phyloP scores from a whole-genome alignment of 1,139 yeast genomes.

The Nadsonia starkeyi-henricii region DNA sequence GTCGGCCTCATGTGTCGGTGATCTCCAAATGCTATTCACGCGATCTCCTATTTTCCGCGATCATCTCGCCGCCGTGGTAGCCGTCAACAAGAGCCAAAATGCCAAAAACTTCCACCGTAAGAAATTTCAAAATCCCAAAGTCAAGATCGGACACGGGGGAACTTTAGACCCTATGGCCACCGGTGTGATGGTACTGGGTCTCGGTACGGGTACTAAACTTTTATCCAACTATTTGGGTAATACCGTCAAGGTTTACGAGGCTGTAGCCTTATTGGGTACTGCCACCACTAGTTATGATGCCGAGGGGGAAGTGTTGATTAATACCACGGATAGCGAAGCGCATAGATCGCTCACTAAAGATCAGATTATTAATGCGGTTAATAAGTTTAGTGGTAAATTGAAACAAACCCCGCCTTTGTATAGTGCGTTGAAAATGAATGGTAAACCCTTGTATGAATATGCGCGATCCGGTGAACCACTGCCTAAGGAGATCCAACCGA shows the following conservation, averaged over 20 bases:
- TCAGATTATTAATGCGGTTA: constrained; percentile 35
- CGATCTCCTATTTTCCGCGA: constrained; percentile 43
- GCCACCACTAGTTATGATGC: constrained; percentile 90
- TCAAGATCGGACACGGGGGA: constrained; percentile 97
- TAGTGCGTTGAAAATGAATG: constrained; percentile 89
- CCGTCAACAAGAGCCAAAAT: constrained; percentile 20
- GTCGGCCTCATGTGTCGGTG: constrained; percentile 57
- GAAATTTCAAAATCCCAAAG: constrained; percentile 33
- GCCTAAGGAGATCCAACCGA: constrained; percentile 64
- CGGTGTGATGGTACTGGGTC: constrained; percentile 83
- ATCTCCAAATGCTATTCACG: constrained; percentile 49
- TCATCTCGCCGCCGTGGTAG: constrained; percentile 32
- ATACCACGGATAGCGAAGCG: constrained; percentile 31
- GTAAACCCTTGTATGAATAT: constrained; percentile 86
- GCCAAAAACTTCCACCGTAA: constrained; percentile 36
- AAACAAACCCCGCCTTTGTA: constrained; percentile 90
- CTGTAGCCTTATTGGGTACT: constrained; percentile 75
- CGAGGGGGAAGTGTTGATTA: constrained; percentile 59
- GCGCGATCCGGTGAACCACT: constrained; percentile 81
- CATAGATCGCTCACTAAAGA: constrained; percentile 46
- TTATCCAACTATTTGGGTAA: constrained; percentile 53
- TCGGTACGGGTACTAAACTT: constrained; percentile 79
- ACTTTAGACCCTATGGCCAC: constrained; percentile 91
- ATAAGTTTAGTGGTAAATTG: constrained; percentile 61
- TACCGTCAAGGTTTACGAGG: constrained; percentile 60